Conservation (phyloP, 2,329 filamentous ascomycete species). For the Allantophomopsis lycopodina region DNA sequence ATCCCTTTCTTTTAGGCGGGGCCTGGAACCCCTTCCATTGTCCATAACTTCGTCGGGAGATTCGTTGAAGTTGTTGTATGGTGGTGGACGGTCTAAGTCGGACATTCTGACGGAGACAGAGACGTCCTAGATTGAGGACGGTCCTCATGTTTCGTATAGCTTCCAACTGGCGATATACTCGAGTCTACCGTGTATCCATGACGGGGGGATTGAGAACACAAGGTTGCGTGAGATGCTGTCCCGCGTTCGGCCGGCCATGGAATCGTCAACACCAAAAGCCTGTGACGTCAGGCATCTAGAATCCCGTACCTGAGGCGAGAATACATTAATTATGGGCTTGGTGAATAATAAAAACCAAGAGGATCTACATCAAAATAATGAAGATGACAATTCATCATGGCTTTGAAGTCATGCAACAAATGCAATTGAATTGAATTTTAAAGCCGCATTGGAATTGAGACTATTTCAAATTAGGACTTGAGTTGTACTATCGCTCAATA, state of each 20-base stretch:
- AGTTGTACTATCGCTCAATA: no score
- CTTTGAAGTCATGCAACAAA: no score
- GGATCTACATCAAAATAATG: no score
- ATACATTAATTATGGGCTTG: background rate
- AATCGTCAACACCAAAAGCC: background rate
- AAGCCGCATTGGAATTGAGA: no score
- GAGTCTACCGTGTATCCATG: no score
- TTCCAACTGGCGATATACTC: no score
- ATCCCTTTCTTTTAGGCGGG: no score
- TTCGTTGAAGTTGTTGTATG: constrained; percentile 3
- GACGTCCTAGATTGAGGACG: constrained; percentile 27
- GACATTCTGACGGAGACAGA: constrained; percentile 23
- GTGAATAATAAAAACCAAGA: no score
- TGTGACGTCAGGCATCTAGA: background rate
- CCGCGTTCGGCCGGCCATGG: background rate
- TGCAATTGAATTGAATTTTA: no score
- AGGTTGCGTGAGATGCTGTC: background rate
- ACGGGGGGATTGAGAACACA: no score
- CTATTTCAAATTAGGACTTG: no score
- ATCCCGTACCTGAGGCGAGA: background rate
- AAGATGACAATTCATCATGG: no score
- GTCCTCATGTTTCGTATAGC: constrained; percentile 25
- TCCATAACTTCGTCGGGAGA: constrained; percentile 6
- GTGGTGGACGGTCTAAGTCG: constrained; percentile 16
- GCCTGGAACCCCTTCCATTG: background rate